These are phyloP conservation scores for Macrophomina phaseolina DNA, from an alignment of 2,329 filamentous ascomycete genomes.

Conservation along the genomic window DNA sequence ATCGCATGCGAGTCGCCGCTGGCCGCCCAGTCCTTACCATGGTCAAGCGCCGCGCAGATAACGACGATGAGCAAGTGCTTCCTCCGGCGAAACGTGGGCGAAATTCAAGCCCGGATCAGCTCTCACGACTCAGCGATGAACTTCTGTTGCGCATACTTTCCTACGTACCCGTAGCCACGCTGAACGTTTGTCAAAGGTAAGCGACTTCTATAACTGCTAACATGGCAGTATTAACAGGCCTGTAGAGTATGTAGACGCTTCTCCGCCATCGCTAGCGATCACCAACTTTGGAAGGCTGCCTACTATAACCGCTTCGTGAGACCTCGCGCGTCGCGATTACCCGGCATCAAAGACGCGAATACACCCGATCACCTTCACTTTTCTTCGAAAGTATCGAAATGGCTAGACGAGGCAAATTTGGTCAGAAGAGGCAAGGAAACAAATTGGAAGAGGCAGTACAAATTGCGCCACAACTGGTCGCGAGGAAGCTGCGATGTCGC, in stretches of 20 bases:
- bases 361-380: constrained; percentile 52
- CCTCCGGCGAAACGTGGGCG: constrained; percentile 53
- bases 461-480: constrained; percentile 88
- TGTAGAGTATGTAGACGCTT: constrained; percentile 76
- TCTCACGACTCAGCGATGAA: constrained; percentile 84
- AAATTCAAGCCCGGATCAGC: constrained; percentile 58
- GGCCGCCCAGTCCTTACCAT: not conserved
- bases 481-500: constrained; percentile 79
- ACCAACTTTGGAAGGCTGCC: constrained; percentile 86
- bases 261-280: constrained; percentile 74
- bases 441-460: constrained; percentile 90
- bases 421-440: constrained; percentile 59
- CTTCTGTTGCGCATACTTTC: constrained; percentile 83
- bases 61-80: constrained; percentile 36
- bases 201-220: constrained; percentile 12
- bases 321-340: constrained; percentile 77
- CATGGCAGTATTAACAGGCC: not conserved
- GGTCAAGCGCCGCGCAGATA: constrained; percentile 32
- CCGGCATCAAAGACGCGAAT: constrained; percentile 62
- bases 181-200: constrained; percentile 69
- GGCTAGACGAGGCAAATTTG: constrained; percentile 65
- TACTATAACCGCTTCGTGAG: constrained; percentile 89
- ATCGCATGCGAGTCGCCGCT: not conserved
- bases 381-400: constrained; percentile 63
- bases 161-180: constrained; percentile 70